Evolutionary conservation across 2,329 filamentous ascomycete genomes (phyloP).

Genomic region (Septoria petroselini): DNA sequence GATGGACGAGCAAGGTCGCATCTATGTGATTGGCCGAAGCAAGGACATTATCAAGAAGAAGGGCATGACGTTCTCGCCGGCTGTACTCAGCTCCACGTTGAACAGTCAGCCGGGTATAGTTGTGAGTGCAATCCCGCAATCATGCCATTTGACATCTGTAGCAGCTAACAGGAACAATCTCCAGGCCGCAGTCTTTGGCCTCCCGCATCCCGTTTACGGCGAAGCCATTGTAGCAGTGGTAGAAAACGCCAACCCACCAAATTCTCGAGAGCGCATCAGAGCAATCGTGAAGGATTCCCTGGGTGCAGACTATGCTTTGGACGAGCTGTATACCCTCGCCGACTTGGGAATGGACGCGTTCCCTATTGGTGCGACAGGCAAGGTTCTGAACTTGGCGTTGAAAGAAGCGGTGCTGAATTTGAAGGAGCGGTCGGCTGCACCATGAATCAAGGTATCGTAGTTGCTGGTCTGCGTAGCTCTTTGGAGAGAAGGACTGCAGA

Average conservation of each 20-base stretch:
- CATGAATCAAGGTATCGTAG: constrained; percentile 28
- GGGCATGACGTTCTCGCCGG: constrained; percentile 3
- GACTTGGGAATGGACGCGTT: constrained; percentile 6
- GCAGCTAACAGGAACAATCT: too few relatives aligned
- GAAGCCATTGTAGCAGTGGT: constrained; percentile 12
- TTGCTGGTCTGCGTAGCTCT: constrained; percentile 25
- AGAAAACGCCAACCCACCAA: neutral
- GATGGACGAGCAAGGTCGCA: constrained; percentile 9
- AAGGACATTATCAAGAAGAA: constrained; percentile 20
- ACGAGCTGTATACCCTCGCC: constrained; percentile 4
- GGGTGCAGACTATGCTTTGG: constrained; percentile 5
- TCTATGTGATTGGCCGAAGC: constrained; percentile 18
- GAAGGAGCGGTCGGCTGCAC: constrained; percentile 16
- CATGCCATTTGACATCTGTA: too few relatives aligned
- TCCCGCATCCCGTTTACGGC: constrained; percentile 5
- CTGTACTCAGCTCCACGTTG: constrained; percentile 6
- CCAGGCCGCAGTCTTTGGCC: constrained; percentile 8
- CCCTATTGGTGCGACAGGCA: constrained; percentile 1
- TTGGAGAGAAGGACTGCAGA: constrained; percentile 26
- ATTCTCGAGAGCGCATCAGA: constrained; percentile 4
- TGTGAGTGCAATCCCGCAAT: neutral
- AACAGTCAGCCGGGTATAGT: constrained; percentile 1
- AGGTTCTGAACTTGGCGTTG: constrained; percentile 8
- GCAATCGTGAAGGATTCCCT: constrained; percentile 2
- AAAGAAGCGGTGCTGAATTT: constrained; percentile 5